phyloP scores from a whole-genome alignment of 345 rosid species.

The Eucalyptus polyanthemos region DNA sequence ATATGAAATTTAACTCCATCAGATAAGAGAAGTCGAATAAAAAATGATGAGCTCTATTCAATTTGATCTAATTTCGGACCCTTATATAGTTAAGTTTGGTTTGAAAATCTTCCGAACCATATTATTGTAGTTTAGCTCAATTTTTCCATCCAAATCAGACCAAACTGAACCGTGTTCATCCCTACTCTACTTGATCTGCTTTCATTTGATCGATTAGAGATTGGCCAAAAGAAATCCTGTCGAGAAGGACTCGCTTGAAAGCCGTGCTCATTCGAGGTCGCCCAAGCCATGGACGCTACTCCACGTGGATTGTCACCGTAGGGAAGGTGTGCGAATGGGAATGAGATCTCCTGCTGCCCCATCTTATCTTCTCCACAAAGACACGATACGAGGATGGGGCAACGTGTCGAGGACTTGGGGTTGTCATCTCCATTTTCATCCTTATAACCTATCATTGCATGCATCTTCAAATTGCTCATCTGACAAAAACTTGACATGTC shows the following conservation, averaged over 20 bases:
- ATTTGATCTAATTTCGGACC: neutral
- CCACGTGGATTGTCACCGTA: neutral
- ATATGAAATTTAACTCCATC: neutral
- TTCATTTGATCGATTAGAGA: neutral
- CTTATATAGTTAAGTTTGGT: neutral
- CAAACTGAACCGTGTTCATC: neutral
- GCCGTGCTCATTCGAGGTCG: neutral
- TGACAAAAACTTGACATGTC: neutral
- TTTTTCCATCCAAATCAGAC: neutral
- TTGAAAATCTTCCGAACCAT: neutral
- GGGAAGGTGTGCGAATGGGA: neutral
- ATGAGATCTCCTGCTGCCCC: neutral
- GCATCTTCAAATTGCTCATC: neutral
- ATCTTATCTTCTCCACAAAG: neutral
- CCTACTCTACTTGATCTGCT: neutral
- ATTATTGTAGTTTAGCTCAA: neutral
- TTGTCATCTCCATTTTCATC: neutral
- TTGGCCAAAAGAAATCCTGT: neutral
- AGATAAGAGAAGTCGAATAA: neutral
- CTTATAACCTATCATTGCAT: neutral
- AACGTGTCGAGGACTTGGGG: neutral
- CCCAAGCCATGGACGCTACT: neutral
- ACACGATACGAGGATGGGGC: neutral
- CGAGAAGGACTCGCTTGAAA: neutral
- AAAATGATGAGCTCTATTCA: neutral